These are phyloP conservation scores for Penicillium goetzii DNA, from an alignment of 495 filamentous ascomycete genomes.

Conservation along the genomic window DNA sequence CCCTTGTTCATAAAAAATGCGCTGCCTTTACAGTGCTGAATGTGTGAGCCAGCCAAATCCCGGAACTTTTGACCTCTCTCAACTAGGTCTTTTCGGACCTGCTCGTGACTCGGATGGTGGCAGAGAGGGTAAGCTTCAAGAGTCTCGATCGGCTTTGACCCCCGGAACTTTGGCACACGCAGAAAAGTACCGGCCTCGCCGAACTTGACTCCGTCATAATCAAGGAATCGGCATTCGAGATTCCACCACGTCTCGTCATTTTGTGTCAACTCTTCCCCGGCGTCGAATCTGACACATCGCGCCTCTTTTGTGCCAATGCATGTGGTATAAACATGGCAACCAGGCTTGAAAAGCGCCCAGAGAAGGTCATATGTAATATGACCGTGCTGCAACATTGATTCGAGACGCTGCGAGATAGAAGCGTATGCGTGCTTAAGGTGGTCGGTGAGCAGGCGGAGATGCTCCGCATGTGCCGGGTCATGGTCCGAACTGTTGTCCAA, in stretches of 20 bases:
- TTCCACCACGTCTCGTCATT: slow-evolving; percentile 37
- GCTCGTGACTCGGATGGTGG: slow-evolving; percentile 26
- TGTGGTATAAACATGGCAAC: slow-evolving; percentile 32
- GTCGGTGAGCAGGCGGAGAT: slow-evolving; percentile 43
- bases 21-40: slow-evolving; percentile 18
- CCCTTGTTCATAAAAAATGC: slow-evolving; percentile 35
- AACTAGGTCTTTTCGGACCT: slow-evolving; percentile 24
- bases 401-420: slow-evolving; percentile 37
- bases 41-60: slow-evolving; percentile 25
- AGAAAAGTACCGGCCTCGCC: slow-evolving; percentile 27
- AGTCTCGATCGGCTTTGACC: slow-evolving; percentile 31
- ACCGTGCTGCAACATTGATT: slow-evolving; percentile 40
- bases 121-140: slow-evolving; percentile 37
- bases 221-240: slow-evolving; percentile 40
- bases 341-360: slow-evolving; percentile 35
- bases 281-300: slow-evolving; percentile 65
- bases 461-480: slow-evolving; percentile 27
- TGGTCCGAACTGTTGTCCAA: slow-evolving; percentile 8
- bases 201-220: slow-evolving; percentile 35
- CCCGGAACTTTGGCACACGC: slow-evolving; percentile 36
- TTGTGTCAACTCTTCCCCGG: slow-evolving; percentile 49
- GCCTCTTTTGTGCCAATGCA: slow-evolving; percentile 47
- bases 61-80: slow-evolving; percentile 33
- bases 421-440: slow-evolving; percentile 43
- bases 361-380: slow-evolving; percentile 42